Percentiles rank a stretch among this genome's conserved stretches.
These are phyloP conservation scores for Trichophyton schoenleinii DNA, from an alignment of 2,329 filamentous ascomycete species.

Conservation along the genomic window DNA sequence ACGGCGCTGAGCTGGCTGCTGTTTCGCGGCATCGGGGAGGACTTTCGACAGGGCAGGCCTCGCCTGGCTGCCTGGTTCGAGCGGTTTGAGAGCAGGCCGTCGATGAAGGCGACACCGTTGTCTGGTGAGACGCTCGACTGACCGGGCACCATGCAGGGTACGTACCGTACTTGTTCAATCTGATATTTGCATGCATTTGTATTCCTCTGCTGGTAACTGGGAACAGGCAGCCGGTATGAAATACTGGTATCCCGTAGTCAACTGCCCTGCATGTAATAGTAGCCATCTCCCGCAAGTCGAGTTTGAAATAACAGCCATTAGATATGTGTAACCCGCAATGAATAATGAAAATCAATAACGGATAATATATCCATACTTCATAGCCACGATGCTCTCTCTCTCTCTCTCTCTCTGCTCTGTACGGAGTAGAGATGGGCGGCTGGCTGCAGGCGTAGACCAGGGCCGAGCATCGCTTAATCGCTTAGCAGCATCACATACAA, in stretches of 20 bases:
- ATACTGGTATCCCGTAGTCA: background rate
- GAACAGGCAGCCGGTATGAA: background rate
- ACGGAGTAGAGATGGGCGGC: too few species aligned
- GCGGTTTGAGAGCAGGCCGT: background rate
- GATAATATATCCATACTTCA: too few species aligned
- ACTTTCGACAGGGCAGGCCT: background rate
- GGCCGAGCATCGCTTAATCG: too few species aligned
- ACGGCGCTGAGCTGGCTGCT: background rate
- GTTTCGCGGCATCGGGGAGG: background rate
- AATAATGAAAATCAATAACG: too few species aligned
- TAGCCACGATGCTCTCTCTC: too few species aligned
- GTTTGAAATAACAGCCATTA: background rate
- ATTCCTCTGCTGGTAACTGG: background rate
- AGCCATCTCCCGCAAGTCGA: background rate
- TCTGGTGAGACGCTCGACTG: background rate
- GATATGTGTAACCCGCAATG: too few species aligned
- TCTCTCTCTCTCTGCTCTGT: too few species aligned
- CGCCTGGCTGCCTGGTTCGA: background rate
- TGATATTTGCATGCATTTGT: too few species aligned
- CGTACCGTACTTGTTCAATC: too few species aligned
- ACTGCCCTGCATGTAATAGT: background rate
- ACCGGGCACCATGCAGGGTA: background rate
- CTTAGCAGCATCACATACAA: too few species aligned
- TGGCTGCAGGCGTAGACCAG: too few species aligned
- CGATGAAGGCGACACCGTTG: background rate